A percentile compares a stretch with the other conserved stretches of the same genome.
Conservation (phyloP, 352 stramenopile species). For the Phytophthora tentaculata region DNA sequence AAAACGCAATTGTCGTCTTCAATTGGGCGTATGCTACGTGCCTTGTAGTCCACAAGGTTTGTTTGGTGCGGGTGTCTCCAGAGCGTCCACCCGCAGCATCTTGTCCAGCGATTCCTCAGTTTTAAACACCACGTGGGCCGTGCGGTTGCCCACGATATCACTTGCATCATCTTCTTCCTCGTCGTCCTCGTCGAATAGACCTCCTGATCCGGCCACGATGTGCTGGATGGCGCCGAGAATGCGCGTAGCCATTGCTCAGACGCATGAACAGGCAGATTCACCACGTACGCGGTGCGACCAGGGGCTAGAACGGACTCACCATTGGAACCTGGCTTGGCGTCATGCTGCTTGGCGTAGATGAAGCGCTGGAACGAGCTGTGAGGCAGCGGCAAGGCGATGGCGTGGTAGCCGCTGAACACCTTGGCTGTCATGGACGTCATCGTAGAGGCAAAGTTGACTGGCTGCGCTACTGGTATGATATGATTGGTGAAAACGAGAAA, state of each 20-base stretch:
- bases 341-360: slow-evolving; percentile 82
- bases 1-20: background rate
- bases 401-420: slow-evolving; percentile 68
- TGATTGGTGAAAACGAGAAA: slow-evolving; percentile 3
- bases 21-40: too few relatives aligned
- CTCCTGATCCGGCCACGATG: slow-evolving; percentile 39
- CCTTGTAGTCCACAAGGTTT: slow-evolving; percentile 43
- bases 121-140: slow-evolving; percentile 83
- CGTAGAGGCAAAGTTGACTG: background rate
- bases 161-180: slow-evolving; percentile 20
- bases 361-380: slow-evolving; percentile 69
- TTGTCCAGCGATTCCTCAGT: slow-evolving; percentile 60
- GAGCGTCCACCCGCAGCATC: slow-evolving; percentile 46
- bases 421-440: slow-evolving; percentile 14
- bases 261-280: slow-evolving; percentile 61
- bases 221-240: slow-evolving; percentile 69
- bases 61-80: slow-evolving; percentile 42
- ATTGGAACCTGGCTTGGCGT: slow-evolving; percentile 13
- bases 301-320: slow-evolving; percentile 57
- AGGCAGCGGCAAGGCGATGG: slow-evolving; percentile 71
- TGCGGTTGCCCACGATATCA: slow-evolving; percentile 39
- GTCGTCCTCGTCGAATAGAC: slow-evolving; percentile 9
- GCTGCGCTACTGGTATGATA: background rate
- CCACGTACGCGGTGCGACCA: slow-evolving; percentile 77
- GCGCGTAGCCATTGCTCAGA: slow-evolving; percentile 65